phyloP scores from a whole-genome alignment of 306 rosid genomes.

The Begonia peltatifolia region DNA sequence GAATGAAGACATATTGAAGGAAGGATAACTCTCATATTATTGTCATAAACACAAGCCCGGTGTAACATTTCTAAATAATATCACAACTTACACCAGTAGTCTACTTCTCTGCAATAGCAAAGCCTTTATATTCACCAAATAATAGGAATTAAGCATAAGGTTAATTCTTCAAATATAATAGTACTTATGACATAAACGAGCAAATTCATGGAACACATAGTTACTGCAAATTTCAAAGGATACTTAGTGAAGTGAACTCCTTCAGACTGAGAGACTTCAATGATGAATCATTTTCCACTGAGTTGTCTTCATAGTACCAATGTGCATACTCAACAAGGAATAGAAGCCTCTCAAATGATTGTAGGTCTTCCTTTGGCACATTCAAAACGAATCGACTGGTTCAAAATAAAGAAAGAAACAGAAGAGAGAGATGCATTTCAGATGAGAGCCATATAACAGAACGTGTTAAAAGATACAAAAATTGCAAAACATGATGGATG shows the following conservation, averaged over 20 bases:
- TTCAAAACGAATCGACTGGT: slow-evolving; percentile 95
- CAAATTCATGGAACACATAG: too few relatives aligned
- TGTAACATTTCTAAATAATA: too few relatives aligned
- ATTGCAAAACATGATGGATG: not conserved
- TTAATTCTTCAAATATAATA: too few relatives aligned
- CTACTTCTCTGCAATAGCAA: too few relatives aligned
- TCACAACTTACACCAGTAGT: too few relatives aligned
- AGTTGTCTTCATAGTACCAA: slow-evolving; percentile 98
- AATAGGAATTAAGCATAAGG: too few relatives aligned
- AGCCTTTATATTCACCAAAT: too few relatives aligned
- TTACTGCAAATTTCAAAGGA: slow-evolving; percentile 23
- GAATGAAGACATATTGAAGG: not conserved
- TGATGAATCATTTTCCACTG: slow-evolving; percentile 88
- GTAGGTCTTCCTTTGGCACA: slow-evolving; percentile 93
- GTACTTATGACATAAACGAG: too few relatives aligned
- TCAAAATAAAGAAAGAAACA: slow-evolving; percentile 1
- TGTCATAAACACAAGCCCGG: not conserved
- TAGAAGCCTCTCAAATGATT: slow-evolving; percentile 89
- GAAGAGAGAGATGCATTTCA: not conserved
- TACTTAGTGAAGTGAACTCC: slow-evolving; percentile 90
- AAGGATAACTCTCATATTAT: not conserved
- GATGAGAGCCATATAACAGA: slow-evolving; percentile 1
- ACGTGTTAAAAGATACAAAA: not conserved
- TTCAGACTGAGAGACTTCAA: slow-evolving; percentile 83
- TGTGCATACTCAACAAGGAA: slow-evolving; percentile 98